A percentile compares a stretch with the other conserved stretches of the same genome.
phyloP scores from a whole-genome alignment of 371 early-diverging fungal genomes.

The Saksenaea oblongispora region DNA sequence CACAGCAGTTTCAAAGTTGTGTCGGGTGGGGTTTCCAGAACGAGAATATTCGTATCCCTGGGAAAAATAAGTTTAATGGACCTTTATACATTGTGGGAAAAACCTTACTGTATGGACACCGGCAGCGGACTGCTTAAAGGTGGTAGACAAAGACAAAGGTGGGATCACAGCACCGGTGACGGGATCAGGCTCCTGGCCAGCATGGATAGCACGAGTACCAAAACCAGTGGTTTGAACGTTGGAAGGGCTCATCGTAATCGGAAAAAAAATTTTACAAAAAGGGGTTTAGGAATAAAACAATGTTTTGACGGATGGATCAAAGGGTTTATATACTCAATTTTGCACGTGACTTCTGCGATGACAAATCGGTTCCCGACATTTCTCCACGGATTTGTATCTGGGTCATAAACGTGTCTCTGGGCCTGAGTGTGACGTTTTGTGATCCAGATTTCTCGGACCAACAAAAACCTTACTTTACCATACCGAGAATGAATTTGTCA shows the following conservation, averaged over 20 bases:
- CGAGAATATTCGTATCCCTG: constrained; percentile 96
- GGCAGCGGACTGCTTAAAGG: constrained; percentile 90
- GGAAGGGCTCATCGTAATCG: constrained; percentile 20
- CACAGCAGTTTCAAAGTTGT: constrained; percentile 87
- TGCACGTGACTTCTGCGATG: too few relatives aligned
- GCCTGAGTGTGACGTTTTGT: too few relatives aligned
- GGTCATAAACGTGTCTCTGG: too few relatives aligned
- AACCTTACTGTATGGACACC: constrained; percentile 82
- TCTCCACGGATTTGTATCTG: too few relatives aligned
- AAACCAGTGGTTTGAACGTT: constrained; percentile 53
- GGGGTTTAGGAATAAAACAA: not conserved
- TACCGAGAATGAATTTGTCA: too few relatives aligned
- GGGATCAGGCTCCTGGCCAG: constrained; percentile 86
- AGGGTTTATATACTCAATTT: not conserved
- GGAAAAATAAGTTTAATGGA: constrained; percentile 13
- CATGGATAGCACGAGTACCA: constrained; percentile 91
- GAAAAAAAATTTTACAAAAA: not conserved
- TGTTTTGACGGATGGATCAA: not conserved
- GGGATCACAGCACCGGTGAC: constrained; percentile 94
- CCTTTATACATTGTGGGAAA: constrained; percentile 15
- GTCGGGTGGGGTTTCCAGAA: constrained; percentile 93
- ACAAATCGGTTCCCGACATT: too few relatives aligned
- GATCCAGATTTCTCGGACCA: too few relatives aligned
- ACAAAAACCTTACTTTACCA: too few relatives aligned
- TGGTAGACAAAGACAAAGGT: constrained; percentile 92